Evolutionary conservation across 2,329 filamentous ascomycete genomes (phyloP).

Genomic region (Pezizomycotina sp.): DNA sequence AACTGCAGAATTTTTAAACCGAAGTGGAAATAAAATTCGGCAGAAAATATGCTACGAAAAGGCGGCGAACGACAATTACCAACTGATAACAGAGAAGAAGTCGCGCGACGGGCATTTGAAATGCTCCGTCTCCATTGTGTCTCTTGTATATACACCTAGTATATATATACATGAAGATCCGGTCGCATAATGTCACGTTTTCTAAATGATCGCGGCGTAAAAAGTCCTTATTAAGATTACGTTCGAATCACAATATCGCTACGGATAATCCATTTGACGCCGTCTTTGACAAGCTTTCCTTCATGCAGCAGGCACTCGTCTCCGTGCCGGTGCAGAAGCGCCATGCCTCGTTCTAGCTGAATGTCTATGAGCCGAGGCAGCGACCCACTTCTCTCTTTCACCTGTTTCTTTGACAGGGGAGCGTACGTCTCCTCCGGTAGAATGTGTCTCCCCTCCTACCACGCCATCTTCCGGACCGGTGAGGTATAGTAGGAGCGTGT

Average conservation of each 20-base stretch:
- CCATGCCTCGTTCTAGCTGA: conserved; percentile 64
- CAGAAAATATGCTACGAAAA: too few relatives aligned
- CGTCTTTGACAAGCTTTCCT: conserved; percentile 60
- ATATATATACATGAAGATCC: too few relatives aligned
- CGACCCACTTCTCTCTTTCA: conserved; percentile 25
- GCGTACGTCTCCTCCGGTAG: conserved; percentile 37
- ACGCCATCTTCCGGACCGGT: conserved; percentile 60
- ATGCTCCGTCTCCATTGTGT: too few relatives aligned
- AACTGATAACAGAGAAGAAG: too few relatives aligned
- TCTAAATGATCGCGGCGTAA: too few relatives aligned
- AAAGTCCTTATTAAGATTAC: too few relatives aligned
- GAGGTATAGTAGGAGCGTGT: conserved; percentile 79
- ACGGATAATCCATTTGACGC: conserved; percentile 64
- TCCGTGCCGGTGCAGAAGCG: conserved; percentile 75
- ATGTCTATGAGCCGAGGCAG: conserved; percentile 50
- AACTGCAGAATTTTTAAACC: too few relatives aligned
- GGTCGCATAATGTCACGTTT: too few relatives aligned
- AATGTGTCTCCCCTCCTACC: conserved; percentile 77
- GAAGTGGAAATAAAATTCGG: too few relatives aligned
- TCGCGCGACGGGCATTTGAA: too few relatives aligned
- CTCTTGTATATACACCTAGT: too few relatives aligned
- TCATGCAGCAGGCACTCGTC: conserved; percentile 81
- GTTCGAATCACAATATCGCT: conserved; percentile 50
- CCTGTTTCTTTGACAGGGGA: conserved; percentile 33
- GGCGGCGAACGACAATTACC: too few relatives aligned